These are phyloP conservation scores for Camellia oleifera DNA, from an alignment of 179 eudicot species.

Conservation along the genomic window DNA sequence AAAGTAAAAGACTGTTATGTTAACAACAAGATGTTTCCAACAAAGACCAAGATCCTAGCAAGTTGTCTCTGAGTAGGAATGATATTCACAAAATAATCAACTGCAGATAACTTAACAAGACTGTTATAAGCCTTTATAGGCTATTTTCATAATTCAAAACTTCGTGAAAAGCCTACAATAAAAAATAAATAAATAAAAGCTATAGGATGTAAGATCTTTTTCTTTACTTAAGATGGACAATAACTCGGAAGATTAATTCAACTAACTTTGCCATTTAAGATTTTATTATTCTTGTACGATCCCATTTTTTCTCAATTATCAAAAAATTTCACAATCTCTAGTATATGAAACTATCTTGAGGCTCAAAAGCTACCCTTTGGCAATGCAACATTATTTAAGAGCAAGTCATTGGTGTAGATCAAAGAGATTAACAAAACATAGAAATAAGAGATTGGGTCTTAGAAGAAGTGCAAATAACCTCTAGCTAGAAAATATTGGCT, in stretches of 20 bases:
- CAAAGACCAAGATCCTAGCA: not conserved
- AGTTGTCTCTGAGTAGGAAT: not conserved
- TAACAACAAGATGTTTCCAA: not conserved
- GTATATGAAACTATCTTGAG: not conserved
- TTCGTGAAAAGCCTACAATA: not conserved
- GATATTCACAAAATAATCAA: not conserved
- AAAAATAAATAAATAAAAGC: not conserved
- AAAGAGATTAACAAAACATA: no score
- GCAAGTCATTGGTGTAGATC: no score
- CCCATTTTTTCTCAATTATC: not conserved
- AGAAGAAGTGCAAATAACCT: no score
- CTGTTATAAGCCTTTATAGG: not conserved
- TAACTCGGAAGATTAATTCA: not conserved
- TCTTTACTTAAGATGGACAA: not conserved
- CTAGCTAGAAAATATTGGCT: no score
- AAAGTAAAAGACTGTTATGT: constrained; percentile 3
- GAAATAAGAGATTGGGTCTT: no score
- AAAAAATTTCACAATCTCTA: not conserved
- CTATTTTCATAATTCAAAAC: not conserved
- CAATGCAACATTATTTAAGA: not conserved
- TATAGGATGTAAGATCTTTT: not conserved
- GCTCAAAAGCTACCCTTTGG: not conserved
- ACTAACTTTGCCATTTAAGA: not conserved
- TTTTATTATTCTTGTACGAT: not conserved
- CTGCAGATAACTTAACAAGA: not conserved